Percentiles rank a stretch among this genome's conserved stretches.
Conservation (phyloP, 305 asterid species). For the Ilex paraguariensis region DNA sequence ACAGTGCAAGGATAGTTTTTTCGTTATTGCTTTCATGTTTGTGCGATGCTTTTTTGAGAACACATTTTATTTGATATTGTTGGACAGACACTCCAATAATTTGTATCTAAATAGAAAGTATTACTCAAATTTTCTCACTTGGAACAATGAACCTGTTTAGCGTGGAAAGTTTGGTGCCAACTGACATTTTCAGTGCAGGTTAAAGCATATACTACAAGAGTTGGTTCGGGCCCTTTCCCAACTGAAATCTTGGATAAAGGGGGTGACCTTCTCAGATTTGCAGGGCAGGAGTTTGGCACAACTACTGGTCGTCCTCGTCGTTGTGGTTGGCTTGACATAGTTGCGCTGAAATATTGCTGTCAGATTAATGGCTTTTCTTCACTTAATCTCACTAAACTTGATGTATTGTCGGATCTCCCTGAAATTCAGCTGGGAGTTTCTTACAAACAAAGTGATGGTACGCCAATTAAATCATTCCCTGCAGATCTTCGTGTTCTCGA, state of each 20-base stretch:
- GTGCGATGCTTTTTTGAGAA: no score
- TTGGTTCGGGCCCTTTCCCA: slow-evolving; percentile 98
- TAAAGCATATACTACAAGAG: slow-evolving; percentile 92
- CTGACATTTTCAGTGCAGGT: slow-evolving; percentile 47
- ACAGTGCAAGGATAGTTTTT: no score
- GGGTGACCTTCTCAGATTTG: slow-evolving; percentile 79
- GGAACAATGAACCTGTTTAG: not conserved
- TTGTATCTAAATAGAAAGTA: no score
- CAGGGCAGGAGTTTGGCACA: slow-evolving; percentile 97
- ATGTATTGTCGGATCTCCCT: slow-evolving; percentile 72
- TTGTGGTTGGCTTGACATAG: slow-evolving; percentile 98
- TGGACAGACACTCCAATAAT: not conserved
- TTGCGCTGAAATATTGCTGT: slow-evolving; percentile 76
- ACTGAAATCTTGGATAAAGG: slow-evolving; percentile 81
- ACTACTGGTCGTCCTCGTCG: slow-evolving; percentile 99
- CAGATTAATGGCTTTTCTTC: slow-evolving; percentile 93
- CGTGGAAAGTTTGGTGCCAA: not conserved
- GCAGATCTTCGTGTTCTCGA: slow-evolving; percentile 68
- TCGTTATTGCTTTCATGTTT: no score
- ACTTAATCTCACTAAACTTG: slow-evolving; percentile 91
- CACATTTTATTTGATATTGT: not conserved
- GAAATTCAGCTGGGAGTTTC: slow-evolving; percentile 80
- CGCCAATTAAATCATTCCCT: slow-evolving; percentile 70
- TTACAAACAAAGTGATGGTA: slow-evolving; percentile 52
- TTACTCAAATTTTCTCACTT: not conserved